Percentiles rank a stretch among this genome's conserved stretches.
Conservation (phyloP, 2,329 filamentous ascomycete genomes). For the Phaeosphaeria sp. region DNA sequence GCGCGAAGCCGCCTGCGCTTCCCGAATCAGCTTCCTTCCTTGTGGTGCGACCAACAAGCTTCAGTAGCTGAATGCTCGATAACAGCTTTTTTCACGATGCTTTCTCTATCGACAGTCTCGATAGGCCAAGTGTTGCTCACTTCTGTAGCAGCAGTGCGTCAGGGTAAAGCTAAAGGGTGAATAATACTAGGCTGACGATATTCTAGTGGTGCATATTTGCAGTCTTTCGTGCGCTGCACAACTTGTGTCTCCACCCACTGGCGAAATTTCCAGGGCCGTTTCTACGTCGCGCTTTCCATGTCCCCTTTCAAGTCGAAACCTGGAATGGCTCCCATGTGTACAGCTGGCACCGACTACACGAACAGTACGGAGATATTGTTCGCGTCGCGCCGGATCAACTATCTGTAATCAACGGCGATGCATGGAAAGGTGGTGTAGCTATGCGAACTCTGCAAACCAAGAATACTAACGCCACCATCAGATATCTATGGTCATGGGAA, state of each 20-base stretch:
- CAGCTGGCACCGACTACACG: conserved; percentile 11
- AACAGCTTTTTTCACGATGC: neutral
- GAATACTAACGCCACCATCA: conserved; percentile 12
- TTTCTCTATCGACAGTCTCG: neutral
- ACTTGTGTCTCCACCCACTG: conserved; percentile 12
- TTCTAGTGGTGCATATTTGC: neutral
- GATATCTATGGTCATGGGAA: conserved; percentile 19
- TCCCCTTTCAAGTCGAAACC: conserved; percentile 2
- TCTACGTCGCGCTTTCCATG: conserved; percentile 2
- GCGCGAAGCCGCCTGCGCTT: too few relatives aligned
- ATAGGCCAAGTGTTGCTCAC: neutral
- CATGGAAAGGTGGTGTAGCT: neutral
- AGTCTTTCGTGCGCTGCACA: conserved; percentile 1
- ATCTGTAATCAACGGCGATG: conserved; percentile 15
- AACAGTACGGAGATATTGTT: conserved; percentile 18
- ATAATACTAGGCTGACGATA: neutral
- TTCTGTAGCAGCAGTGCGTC: neutral
- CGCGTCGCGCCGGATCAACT: conserved; percentile 11
- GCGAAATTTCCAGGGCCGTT: conserved; percentile 9
- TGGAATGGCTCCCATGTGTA: neutral
- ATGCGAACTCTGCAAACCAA: neutral
- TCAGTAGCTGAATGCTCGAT: neutral
- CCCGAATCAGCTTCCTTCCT: too few relatives aligned
- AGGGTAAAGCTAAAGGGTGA: neutral
- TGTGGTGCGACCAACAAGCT: too few relatives aligned